Base-by-base conservation (phyloP, 352 stramenopile genomes). In the Globisporangium cylindrosporum region DNA sequence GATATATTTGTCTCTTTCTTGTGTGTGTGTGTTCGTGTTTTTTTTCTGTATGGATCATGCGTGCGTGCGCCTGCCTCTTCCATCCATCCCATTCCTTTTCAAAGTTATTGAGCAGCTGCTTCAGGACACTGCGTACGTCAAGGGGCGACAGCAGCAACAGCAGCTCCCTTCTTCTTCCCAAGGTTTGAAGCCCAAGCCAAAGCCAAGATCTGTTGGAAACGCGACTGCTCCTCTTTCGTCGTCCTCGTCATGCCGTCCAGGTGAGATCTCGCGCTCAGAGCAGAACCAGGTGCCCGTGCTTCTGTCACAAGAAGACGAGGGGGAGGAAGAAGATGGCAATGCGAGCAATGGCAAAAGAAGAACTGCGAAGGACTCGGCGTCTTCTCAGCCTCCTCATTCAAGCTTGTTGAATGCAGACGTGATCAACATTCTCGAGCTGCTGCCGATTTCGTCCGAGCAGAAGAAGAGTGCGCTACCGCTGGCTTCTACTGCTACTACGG, bases 21-120 rank as follows among this genome's bases (percentile, higher is more conserved):
- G 22, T 60, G 54, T 60, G 55, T 65, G 29, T 71, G 32, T 71
- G 24, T 43, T 36, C 22, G 29, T 71, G 57, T 27, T 49, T 41
- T n/a, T 9, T 9, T n/a, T 49, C 0, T 51, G 61, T 29, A 56
- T 48, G 22, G 32, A 20, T 38, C 51, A 20, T 67, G 41, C 18
- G 29, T 60, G 55, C 55, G 54, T 43, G 8, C 41, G 38, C 27
- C 27, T 48, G 32, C 48, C 25, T 22, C 24, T 29, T 36, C 49
- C 32, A 25, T 32, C 12, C 48, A 63, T 49, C 43, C 41, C 53
- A 67, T 67, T 53, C 34, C n/a, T 36, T n/a, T 29, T 29, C 60
- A 48, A 60, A 85, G 79, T 82, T 76, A 89, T 88, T 82, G 79
- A 89, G 75, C 75, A 83, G 76, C 77, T 86, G 60, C 69, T 84